Evolutionary conservation across 164 flowering plant species (phyloP), one percentile per base, ranked within the genome.

Genomic region (Saururus chinensis): DNA sequence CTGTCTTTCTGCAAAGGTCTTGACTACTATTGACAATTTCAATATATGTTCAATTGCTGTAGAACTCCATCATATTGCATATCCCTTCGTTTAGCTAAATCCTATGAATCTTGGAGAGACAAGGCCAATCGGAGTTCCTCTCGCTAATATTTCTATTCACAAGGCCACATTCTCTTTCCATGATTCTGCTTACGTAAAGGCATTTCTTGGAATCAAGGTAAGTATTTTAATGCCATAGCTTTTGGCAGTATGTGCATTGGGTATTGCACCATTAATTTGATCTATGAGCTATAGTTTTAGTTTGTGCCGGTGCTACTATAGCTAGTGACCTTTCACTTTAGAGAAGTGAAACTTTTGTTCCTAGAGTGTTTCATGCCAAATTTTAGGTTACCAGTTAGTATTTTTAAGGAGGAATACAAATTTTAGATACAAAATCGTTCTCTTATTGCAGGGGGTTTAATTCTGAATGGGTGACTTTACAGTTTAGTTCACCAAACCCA

Each of bases 161-260:
- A 73, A 74, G 60, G 60, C 86, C 20, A 64, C 30, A 40, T 17
- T 79, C 66, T 81, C 78, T 42, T 69, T 82, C n/a, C n/a, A n/a
- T 64, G 72, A 62, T 9, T n/a, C 53, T 22, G 95, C 95, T 54
- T 75, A 64, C 76, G 67, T 90, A 23, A 82, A 80, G 66, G 92
- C 82, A 17, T 79, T 87, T 74, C 87, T 89, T 69, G 97, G 97
- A 62, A 54, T 75, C n/a, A 61, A 68, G 72, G 96, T 81, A 71
- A 75, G 11, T 57, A 19, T 40, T 55, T 41, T 40, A 0, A 20
- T 45, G 22, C 7, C 48, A 20, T 42, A 12, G 7, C 14, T 24
- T 51, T 14, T 48, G 16, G n/a, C 11, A 52, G 48, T 24, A 9
- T 30, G 14, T 57, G 21, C 42, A 9, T 30, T 13, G 10, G 40